Evolutionary conservation across 1,284 basidiomycete genomes (phyloP), one percentile per base, ranked within the genome.

Genomic region (Sanghuangporus weigelae): DNA sequence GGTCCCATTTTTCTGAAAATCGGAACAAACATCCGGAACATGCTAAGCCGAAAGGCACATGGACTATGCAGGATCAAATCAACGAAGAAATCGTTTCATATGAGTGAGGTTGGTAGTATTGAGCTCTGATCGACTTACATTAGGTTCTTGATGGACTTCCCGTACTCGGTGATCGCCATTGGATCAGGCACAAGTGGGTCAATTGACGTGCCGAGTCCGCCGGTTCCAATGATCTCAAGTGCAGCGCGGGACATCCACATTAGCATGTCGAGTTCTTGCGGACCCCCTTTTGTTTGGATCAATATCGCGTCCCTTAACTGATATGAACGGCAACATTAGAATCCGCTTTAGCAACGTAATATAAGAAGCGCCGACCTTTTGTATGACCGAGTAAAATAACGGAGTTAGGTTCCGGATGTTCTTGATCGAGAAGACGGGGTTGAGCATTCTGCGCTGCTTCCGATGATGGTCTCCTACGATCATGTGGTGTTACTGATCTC

Each of bases 361-460:
- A 40, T 35, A 59, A 56, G 49, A 26, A 46, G 51, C 42, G 44
- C 66, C 38, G 26, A 64, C 66, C 63, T 62, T 64, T 26, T 40
- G 54, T 36, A 63, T 50, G n/a, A 67, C 64, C 31, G 40, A 39
- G 26, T 58, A 60, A 56, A 67, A 67, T 14, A 64, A 35, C 36
- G 66, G 66, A 5, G 63, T 60, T 19, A 67, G 60, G 39, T 67
- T 61, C 14, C 66, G 66, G 31, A 67, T 64, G 50, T 67, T 60
- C 54, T 65, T 64, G 26, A 65, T 63, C 31, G 63, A 64, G 60
- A 67, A 67, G 36, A 67, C 63, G 36, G 66, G 66, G 58, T 65
- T 67, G 59, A 67, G 63, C 57, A 67, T 64, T 50, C 63, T 64
- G 42, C 66, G 63, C 48, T 67, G 66, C 26, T 60, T 62, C 48